Evolutionary conservation across 495 filamentous ascomycete species (phyloP).

Genomic region (Hypomontagnella monticulosa): DNA sequence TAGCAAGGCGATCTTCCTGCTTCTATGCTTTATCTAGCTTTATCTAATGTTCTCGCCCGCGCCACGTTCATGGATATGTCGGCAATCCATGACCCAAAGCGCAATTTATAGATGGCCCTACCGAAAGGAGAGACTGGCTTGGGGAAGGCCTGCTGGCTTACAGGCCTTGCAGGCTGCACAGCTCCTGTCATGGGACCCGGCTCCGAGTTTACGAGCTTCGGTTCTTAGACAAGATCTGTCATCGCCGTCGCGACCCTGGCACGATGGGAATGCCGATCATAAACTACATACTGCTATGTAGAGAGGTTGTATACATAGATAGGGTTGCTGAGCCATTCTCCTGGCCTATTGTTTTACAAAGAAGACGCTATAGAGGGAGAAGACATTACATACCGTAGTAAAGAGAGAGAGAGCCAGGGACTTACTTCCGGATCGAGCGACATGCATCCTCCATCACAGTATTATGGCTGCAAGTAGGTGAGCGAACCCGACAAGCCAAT

Average conservation of each 20-base stretch:
- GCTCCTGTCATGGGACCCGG: constrained; percentile 35
- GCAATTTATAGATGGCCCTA: constrained; percentile 31
- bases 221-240: constrained; percentile 43
- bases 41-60: constrained; percentile 37
- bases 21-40: constrained; percentile 36
- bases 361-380: constrained; percentile 10
- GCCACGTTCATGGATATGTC: constrained; percentile 27
- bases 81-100: constrained; percentile 27
- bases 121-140: neutral
- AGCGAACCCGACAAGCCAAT: constrained; percentile 37
- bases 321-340: constrained; percentile 23
- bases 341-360: constrained; percentile 25
- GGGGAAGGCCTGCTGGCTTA: constrained; percentile 19
- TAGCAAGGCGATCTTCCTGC: constrained; percentile 23
- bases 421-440: constrained; percentile 42
- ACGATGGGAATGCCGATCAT: constrained; percentile 35
- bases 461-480: constrained; percentile 39
- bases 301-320: constrained; percentile 22
- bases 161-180: constrained; percentile 24
- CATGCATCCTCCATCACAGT: constrained; percentile 40
- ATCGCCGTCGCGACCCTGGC: constrained; percentile 37
- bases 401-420: constrained; percentile 32
- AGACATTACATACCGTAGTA: no score
- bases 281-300: constrained; percentile 20
- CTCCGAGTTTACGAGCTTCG: constrained; percentile 34